Evolutionary conservation across 2,329 filamentous ascomycete genomes (phyloP).

Genomic region (Phaeosphaeriaceae sp.): DNA sequence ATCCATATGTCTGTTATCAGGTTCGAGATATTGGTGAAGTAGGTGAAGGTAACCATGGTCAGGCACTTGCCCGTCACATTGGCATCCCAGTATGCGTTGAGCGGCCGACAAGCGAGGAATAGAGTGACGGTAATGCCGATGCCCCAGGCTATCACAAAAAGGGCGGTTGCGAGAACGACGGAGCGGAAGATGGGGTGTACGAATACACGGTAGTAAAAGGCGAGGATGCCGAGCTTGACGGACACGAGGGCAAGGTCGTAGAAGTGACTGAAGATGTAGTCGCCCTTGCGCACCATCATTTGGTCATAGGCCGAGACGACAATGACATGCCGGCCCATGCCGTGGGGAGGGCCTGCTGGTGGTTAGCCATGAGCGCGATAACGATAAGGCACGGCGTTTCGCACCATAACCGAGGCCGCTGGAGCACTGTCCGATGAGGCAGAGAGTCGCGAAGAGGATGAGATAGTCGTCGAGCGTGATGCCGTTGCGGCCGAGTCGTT

Average conservation of each 20-base stretch:
- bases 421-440: slow-evolving; percentile 39
- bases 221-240: slow-evolving; percentile 43
- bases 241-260: slow-evolving; percentile 41
- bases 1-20: slow-evolving; percentile 43
- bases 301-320: slow-evolving; percentile 32
- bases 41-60: slow-evolving; percentile 37
- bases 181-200: slow-evolving; percentile 37
- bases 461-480: slow-evolving; percentile 43
- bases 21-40: slow-evolving; percentile 46
- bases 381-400: no score
- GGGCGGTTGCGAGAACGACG: slow-evolving; percentile 35
- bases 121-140: slow-evolving; percentile 42
- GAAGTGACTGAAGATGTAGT: slow-evolving; percentile 46
- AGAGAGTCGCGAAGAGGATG: slow-evolving; percentile 39
- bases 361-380: no score
- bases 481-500: slow-evolving; percentile 37
- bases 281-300: slow-evolving; percentile 43
- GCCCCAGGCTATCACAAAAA: slow-evolving; percentile 39
- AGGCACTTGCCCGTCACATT: slow-evolving; percentile 37
- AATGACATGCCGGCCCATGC: slow-evolving; percentile 43
- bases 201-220: slow-evolving; percentile 44
- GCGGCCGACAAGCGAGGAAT: slow-evolving; percentile 37
- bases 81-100: slow-evolving; percentile 38
- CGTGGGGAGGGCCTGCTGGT: slow-evolving; percentile 41
- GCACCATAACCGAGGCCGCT: slow-evolving; percentile 37